Percentiles rank a stretch among this genome's conserved stretches.
Evolutionary conservation across 2,329 filamentous ascomycete genomes (phyloP).

Genomic region (Arthrobotrys megalospora): DNA sequence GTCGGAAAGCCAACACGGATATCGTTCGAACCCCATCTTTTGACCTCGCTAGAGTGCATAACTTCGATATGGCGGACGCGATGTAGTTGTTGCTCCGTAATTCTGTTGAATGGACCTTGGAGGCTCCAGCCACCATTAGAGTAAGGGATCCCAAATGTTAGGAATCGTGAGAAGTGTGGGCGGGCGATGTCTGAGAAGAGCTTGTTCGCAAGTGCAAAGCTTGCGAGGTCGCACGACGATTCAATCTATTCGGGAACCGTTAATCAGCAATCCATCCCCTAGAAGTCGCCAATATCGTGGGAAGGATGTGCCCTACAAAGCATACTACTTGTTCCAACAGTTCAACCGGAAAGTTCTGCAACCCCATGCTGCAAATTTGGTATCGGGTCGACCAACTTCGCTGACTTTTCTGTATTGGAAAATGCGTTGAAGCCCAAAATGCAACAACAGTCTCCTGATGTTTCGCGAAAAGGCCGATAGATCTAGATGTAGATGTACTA

Average conservation of each 20-base stretch:
- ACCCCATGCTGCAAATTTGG: neutral
- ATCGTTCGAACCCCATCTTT: neutral
- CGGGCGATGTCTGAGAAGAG: slow-evolving; percentile 11
- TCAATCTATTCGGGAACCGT: neutral
- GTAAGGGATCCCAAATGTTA: slow-evolving; percentile 9
- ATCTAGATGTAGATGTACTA: too few species aligned
- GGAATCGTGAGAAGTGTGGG: neutral
- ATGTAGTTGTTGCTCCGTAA: neutral
- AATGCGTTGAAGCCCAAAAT: too few species aligned
- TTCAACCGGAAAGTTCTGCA: slow-evolving; percentile 3
- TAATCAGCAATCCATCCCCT: too few species aligned
- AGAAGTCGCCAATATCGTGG: neutral
- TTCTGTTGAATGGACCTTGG: neutral
- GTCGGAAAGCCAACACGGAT: neutral
- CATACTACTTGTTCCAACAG: neutral
- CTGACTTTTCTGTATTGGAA: too few species aligned
- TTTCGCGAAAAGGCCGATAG: too few species aligned
- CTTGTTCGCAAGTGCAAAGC: slow-evolving; percentile 6
- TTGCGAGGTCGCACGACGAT: neutral
- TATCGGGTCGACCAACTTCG: neutral
- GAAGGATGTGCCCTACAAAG: neutral
- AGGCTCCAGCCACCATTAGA: neutral
- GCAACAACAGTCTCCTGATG: too few species aligned
- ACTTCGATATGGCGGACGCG: slow-evolving; percentile 19
- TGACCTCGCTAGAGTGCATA: neutral